Evolutionary conservation across 1,284 basidiomycete genomes (phyloP).

Genomic region (Melampsora allii-populina): DNA sequence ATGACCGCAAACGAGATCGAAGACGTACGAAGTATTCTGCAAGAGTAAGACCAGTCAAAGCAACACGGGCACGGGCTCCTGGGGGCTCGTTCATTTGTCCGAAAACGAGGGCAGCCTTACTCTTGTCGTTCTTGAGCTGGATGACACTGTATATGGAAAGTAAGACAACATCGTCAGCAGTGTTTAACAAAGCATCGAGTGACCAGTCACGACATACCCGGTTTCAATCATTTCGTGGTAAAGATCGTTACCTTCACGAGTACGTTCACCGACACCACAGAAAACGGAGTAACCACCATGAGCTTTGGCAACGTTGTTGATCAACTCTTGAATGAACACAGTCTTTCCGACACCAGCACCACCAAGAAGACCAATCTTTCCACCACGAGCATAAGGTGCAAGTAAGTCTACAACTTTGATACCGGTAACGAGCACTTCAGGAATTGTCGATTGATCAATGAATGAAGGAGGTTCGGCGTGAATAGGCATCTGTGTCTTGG

Average conservation of each 20-base stretch:
- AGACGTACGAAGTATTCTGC: constrained; percentile 84
- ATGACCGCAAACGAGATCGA: background rate
- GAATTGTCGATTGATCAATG: constrained; percentile 96
- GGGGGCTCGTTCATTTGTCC: constrained; percentile 99
- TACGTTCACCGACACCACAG: constrained; percentile 99
- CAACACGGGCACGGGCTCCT: constrained; percentile 99
- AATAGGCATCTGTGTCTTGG: constrained; percentile 68
- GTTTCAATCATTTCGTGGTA: constrained; percentile 30
- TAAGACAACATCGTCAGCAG: background rate
- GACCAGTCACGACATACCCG: background rate
- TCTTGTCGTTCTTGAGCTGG: constrained; percentile 62
- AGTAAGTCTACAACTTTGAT: constrained; percentile 99
- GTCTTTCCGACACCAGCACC: constrained; percentile 99
- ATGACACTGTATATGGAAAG: constrained; percentile 97
- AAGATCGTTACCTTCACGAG: constrained; percentile 92
- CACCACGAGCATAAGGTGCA: constrained; percentile 98
- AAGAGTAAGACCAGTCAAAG: constrained; percentile 96
- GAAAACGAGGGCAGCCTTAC: constrained; percentile 99
- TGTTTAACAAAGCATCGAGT: background rate
- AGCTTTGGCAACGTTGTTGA: constrained; percentile 99
- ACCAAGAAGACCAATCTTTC: constrained; percentile 99
- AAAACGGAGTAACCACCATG: constrained; percentile 99
- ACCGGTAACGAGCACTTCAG: constrained; percentile 97
- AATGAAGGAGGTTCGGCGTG: constrained; percentile 95
- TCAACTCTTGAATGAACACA: constrained; percentile 97